Evolutionary conservation across 1,139 yeast species (phyloP), one percentile per base, ranked within the genome.

Genomic region (Suhomyces bokatorum): DNA sequence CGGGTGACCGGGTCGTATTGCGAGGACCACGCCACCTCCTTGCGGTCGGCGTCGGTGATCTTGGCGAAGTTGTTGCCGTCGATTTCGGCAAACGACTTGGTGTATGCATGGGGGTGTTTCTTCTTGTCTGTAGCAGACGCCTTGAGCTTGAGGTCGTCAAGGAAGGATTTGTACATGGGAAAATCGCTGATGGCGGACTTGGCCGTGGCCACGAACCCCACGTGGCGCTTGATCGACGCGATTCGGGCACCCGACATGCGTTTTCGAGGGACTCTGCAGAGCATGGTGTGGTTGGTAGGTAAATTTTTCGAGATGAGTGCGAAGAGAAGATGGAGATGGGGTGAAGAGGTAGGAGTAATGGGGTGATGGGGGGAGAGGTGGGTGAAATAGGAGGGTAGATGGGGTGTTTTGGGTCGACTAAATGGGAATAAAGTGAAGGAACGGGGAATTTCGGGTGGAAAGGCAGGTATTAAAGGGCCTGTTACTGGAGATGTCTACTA

Each of bases 1-100:
- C 76, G 58, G 27, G 70, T 58, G 3, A 71, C 78, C 2, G 76
- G 67, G 45, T 73, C 78, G 51, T 70, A 70, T 32, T 62, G 66
- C 6, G 76, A 70, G 11, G 72, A 59, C 75, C 77, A 71, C 10
- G 71, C 54, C 13, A 56, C 53, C 33, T 57, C 62, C 34, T 52
- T 53, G 11, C 51, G 46, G 36, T 57, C 59, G 24, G 55, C 55
- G n/a, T 52, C 56, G 13, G 62, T 45, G 8, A 62, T 48, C 13
- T 39, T 44, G 13, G 47, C 48, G 39, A 51, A 48, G 14, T 47
- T 43, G 26, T 48, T 51, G 15, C 50, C 52, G 26, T 55, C 52
- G 9, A 64, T 59, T 14, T 63, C 65, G 12, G 51, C 51, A 45
- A 61, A 63, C 10, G 64, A 51, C 45, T 62, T 62, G 34, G 51